Base-by-base conservation (phyloP, 2,329 filamentous ascomycete genomes). In the Colletotrichum filicis region DNA sequence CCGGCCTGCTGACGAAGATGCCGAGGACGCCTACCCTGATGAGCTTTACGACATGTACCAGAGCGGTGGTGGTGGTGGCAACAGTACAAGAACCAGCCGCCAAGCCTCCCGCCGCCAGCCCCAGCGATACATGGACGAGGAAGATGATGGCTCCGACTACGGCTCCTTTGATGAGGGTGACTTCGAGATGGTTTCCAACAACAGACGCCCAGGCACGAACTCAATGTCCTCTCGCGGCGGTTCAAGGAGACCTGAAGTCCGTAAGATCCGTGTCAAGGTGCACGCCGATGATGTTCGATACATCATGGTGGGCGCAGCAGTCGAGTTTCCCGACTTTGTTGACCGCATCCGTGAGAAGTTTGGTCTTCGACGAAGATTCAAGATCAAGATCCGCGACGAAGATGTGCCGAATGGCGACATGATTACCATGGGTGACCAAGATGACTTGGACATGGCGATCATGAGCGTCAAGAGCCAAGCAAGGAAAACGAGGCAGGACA, bases 361-460 rank as follows among this genome's bases (percentile, higher is more conserved):
- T 79, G 92, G 90, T 16, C 87, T 98, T 68, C 86, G 89, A 68
- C 85, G 92, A 74, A 90, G 91, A 70, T 96, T 98, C 85, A 97
- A 95, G 87, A 92, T 98, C 83, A 97, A 97, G 86, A 91, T 95
- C 77, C 91, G 89, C 79, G 95, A 97, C 75, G 97, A 98, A 77
- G 93, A 94, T 76, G 83, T 86, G 73, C 89, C 90, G 0, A 88
- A 92, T 68, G 93, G 93, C 3, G 96, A 98, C 79, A 96, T 98
- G 93, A 97, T 99, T 79, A 98, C 96, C 37, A 93, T 99, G 90
- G 95, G 93, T 35, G 97, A 99, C 82, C 94, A 98, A 82, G 97
- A 99, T 79, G 97, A 99, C 84, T 84, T 98, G 75, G 95, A 98
- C 63, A 94, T 98, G 91, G 92, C 94, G 32, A 88, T 98, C 66